These are phyloP conservation scores for Leccinellum albellum DNA, from an alignment of 768 basidiomycete species.

Conservation along the genomic window DNA sequence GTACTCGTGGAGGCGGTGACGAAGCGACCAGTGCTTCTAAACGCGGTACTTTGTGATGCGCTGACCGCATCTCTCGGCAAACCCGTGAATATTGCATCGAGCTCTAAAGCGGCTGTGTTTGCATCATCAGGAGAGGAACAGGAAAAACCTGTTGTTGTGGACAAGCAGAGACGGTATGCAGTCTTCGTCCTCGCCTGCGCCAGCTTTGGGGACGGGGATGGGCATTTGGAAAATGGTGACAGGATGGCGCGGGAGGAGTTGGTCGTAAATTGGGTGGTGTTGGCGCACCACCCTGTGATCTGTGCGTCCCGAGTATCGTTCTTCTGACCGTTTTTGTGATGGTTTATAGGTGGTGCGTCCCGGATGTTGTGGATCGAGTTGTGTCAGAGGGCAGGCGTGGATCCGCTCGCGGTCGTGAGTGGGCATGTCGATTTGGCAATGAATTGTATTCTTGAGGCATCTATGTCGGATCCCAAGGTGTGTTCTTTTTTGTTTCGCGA, in stretches of 20 bases:
- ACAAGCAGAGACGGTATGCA: conserved; percentile 51
- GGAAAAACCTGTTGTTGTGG: conserved; percentile 38
- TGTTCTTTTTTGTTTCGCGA: not conserved
- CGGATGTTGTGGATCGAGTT: conserved; percentile 67
- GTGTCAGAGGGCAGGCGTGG: conserved; percentile 62
- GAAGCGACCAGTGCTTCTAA: conserved; percentile 45
- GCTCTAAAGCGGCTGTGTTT: conserved; percentile 12
- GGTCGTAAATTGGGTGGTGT: conserved; percentile 53
- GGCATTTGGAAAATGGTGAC: conserved; percentile 19
- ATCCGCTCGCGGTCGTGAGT: conserved; percentile 61
- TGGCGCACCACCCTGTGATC: conserved; percentile 70
- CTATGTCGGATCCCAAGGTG: conserved; percentile 47
- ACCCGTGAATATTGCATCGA: conserved; percentile 20
- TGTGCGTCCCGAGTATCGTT: conserved; percentile 37
- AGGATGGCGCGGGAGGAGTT: conserved; percentile 39
- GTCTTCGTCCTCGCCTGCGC: conserved; percentile 51
- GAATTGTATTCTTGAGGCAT: conserved; percentile 45
- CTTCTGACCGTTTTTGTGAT: not conserved
- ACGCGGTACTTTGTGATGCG: conserved; percentile 57
- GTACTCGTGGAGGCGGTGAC: conserved; percentile 40
- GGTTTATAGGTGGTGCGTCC: conserved; percentile 14
- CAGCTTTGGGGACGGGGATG: conserved; percentile 37
- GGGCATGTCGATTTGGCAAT: conserved; percentile 49
- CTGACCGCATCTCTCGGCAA: conserved; percentile 46
- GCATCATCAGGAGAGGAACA: conserved; percentile 30